Base-by-base conservation (phyloP, 2,329 filamentous ascomycete species). In the Aspergillus sclerotialis region DNA sequence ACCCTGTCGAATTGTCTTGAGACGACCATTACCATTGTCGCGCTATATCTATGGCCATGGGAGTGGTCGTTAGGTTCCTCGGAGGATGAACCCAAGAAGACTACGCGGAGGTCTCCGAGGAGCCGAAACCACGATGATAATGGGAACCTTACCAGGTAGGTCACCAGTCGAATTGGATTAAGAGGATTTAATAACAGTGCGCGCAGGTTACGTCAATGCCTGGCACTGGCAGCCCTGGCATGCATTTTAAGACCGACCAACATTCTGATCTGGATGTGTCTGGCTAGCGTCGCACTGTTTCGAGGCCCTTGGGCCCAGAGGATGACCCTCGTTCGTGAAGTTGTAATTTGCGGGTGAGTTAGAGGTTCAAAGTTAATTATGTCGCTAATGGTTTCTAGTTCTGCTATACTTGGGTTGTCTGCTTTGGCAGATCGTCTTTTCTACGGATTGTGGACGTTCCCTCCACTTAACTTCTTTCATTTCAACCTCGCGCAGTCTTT, bases 1-100 rank as follows among this genome's bases (percentile, higher is more conserved):
- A 94, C 92, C 1, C 82, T 98, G 53, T 95, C 90, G 35, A 98
- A 98, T 64, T 92, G 82, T 33, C 68, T 96, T 4, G 92, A 98
- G 68, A 87, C 83, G n/a, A 84, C 84, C 1, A 65, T 98, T 47
- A 95, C 90, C 4, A 70, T 84, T 39, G 71, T 78, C 50, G 90
- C 88, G 2, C 68, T 96, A 29, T 79, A 78, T 55, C 76, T 80
- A 49, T 96, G 87, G 84, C 90, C 92, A 9, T 96, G 92, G 89
- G 69, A 77, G 37, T 72, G 85, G 60, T 69, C 80, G 24, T 58
- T 64, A 26, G 60, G 63, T 28, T 53, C 60, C 7, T 52, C 59
- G 13, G 53, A 56, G 32, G 69, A 69, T 26, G 28, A 10, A 24
- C 37, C 19, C 7, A 28, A 11, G 12, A 40, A 33, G 24, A 37